Base-by-base conservation (phyloP, 495 filamentous ascomycete species). In the Penicillium malachiteum region DNA sequence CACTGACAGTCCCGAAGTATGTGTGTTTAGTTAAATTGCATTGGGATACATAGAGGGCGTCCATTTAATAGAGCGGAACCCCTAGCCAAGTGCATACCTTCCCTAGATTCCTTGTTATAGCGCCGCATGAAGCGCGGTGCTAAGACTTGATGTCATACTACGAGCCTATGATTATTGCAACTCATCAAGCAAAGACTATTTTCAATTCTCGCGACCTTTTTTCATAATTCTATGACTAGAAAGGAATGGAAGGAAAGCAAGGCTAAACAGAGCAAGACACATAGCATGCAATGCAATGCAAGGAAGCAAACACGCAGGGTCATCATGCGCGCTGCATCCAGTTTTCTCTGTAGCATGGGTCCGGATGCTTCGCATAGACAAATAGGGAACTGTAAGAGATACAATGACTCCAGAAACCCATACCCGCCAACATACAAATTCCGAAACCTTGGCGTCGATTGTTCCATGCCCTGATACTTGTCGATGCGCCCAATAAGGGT, bases 171-270 rank as follows among this genome's bases (percentile, higher is more conserved):
- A 26, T 26, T 26, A 26, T 33, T 48, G 13, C 3, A 33, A 16
- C 21, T 33, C 5, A 48, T 32, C 1, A 39, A 30, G 37, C 21
- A 26, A 26, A 26, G 17, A 52, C 13, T 40, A 41, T 58, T 64
- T 69, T 69, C 53, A 65, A 70, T 75, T 73, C 62, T 68, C 72
- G 69, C 74, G 68, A 72, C 68, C 63, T 67, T 68, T 69, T 66
- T 74, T 50, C 68, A 67, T 76, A 65, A 67, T 52, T 76, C 60
- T 75, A 78, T 77, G 65, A 75, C 69, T 70, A 57, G 57, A 71
- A 71, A 72, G 66, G 68, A 59, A 67, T 65, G 59, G 67, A 72
- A 68, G 70, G 60, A 63, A 68, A 70, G 63, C 66, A 69, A 58
- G 70, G 70, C 65, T 74, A 74, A 71, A 65, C 55, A 70, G 69